Base-by-base conservation (phyloP, 805 yeast species). In the Saturnispora kantuleensis region DNA sequence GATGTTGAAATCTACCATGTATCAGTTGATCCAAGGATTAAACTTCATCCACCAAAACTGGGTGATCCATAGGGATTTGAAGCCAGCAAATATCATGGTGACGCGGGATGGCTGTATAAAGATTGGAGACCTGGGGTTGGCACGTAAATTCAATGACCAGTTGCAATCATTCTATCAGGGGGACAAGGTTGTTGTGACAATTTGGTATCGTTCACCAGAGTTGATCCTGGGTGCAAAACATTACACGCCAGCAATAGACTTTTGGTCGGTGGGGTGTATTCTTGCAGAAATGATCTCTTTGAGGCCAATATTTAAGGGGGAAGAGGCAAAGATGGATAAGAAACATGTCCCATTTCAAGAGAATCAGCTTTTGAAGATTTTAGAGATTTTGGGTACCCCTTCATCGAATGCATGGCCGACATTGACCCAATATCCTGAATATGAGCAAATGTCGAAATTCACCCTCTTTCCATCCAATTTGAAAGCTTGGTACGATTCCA, bases 31-130 rank as follows among this genome's bases (percentile, higher is more conserved):
- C 26, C 85, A 85, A 55, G 99, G 98, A 4, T 89, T 93, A 2
- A 78, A 88, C 0, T 93, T 81, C 57, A 64, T 93, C 36, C 99
- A 93, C 63, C 90, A 88, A 61, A 90, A 93, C 63, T 93, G 98
- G 97, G 80, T 93, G 2, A 68, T 93, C 41, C 99, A 93, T 63
- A 72, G 99, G 50, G 99, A 93, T 64, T 71, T 93, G 51, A 93
- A 93, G 57, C 99, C 99, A 1, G 98, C 98, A 2, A 90, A 90
- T 64, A 90, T 93, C 52, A 93, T 90, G 97, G 95, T 90, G 0
- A 79, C 96, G 0, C 73, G 80, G 8, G 77, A 75, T 47, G 98
- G 98, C 0, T 77, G 79, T n/a, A 93, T 90, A 15, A 93, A 93
- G 62, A 89, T 90, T 49, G 98, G 97, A 17, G 98, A 90, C 65